A percentile compares a stretch with the other conserved stretches of the same genome.
Evolutionary conservation across 169 alveolate genomes (phyloP).

Genomic region (Eimeria praecox): DNA sequence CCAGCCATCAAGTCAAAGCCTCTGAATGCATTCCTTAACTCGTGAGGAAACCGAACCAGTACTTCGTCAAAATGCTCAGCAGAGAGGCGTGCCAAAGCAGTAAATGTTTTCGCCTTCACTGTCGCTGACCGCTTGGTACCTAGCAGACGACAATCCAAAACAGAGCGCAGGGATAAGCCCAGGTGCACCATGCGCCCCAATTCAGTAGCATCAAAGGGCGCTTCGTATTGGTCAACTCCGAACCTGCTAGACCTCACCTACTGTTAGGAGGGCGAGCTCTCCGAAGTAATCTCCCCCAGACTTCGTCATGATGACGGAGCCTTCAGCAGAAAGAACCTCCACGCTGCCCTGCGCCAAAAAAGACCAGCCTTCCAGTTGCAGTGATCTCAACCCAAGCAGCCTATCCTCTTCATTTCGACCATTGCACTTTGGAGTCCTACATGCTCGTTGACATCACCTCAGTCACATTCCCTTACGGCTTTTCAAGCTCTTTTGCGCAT

Average conservation of each 20-base stretch:
- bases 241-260: slow-evolving; percentile 44
- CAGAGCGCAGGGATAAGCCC: neutral
- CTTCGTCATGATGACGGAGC: slow-evolving; percentile 12
- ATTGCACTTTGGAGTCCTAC: neutral
- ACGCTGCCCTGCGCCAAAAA: slow-evolving; percentile 52
- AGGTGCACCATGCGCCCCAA: neutral
- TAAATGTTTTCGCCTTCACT: slow-evolving; percentile 49
- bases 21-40: slow-evolving; percentile 60
- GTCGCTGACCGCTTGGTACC: slow-evolving; percentile 67
- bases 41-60: slow-evolving; percentile 45
- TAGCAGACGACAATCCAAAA: neutral
- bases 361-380: neutral
- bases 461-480: neutral
- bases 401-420: neutral
- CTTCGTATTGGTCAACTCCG: neutral
- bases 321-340: slow-evolving; percentile 59
- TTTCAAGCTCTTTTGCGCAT: neutral
- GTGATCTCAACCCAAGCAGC: neutral
- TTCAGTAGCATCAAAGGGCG: neutral
- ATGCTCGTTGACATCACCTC: neutral
- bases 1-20: slow-evolving; percentile 52
- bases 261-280: slow-evolving; percentile 61
- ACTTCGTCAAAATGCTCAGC: slow-evolving; percentile 67
- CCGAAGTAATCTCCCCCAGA: slow-evolving; percentile 61
- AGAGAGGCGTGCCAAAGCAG: slow-evolving; percentile 66